Evolutionary conservation across 2,329 filamentous ascomycete species (phyloP), one percentile per base, ranked within the genome.

Genomic region (Acephala macrosclerotiorum): DNA sequence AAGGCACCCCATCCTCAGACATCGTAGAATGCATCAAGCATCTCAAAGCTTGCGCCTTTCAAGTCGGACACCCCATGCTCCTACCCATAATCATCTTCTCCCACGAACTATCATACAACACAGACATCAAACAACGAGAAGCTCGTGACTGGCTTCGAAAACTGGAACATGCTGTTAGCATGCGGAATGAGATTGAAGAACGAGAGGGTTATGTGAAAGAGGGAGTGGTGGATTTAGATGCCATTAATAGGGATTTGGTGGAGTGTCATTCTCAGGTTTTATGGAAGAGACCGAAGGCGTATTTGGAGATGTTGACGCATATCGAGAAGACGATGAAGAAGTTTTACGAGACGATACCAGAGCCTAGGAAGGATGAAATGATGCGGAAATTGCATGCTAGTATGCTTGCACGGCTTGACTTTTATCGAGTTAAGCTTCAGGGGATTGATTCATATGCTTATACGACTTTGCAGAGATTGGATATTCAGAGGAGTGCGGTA

Each of bases 251-350:
- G 40, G 86, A 89, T 70, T 78, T 89, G 58, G 87, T 89, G 68
- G 87, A 90, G 77, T 90, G 87, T 71, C 87, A 89, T 74, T 83
- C 83, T 1, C 85, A 87, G 71, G 87, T 89, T 40, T 80, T 89
- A 68, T 89, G 87, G 87, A 88, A 89, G 76, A 80, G 87, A 45
- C 87, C 87, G 1, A 85, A 88, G 77, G 86, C 87, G 0, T 90
- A 89, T 71, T 78, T 83, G 72, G 84, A 85, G 63, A 84, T 88
- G 60, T 78, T 84, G 62, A 75, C 76, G 29, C 82, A 84, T 70
- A 82, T 89, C 72, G 79, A 82, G 64, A 75, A 74, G 60, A 82
- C 82, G 12, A 70, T 72, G 68, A 45, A 63, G 4, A 63, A 62
- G 7, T 73, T 71, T 49, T 57, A 68, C 14, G 40, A 61, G 14